phyloP scores from a whole-genome alignment of 805 yeast species.

The Danielia reshetovae region DNA sequence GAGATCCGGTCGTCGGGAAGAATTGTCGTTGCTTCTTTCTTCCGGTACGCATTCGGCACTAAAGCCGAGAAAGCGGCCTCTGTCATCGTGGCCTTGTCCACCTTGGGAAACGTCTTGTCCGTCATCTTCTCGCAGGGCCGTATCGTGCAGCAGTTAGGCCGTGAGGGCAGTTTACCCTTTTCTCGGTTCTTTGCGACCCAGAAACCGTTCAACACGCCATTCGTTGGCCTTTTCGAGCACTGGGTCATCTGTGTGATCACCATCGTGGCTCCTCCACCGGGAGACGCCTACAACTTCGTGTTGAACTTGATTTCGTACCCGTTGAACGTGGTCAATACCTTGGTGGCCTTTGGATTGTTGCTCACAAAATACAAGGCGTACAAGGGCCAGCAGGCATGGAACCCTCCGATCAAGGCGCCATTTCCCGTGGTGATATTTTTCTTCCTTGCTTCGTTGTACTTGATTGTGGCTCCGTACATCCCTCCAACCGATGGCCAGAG shows the following conservation, averaged over 20 bases:
- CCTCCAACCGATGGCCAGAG: conserved; percentile 66
- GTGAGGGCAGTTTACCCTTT: conserved; percentile 78
- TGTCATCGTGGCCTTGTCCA: conserved; percentile 76
- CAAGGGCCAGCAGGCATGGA: conserved; percentile 56
- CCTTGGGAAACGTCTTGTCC: conserved; percentile 76
- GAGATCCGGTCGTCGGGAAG: conserved; percentile 58
- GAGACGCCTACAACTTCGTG: conserved; percentile 82
- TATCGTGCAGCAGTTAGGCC: conserved; percentile 73
- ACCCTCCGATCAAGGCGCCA: conserved; percentile 67
- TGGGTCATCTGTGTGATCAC: conserved; percentile 72
- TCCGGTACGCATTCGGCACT: conserved; percentile 65
- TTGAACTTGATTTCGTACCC: conserved; percentile 80
- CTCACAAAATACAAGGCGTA: conserved; percentile 50
- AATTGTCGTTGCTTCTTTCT: conserved; percentile 72
- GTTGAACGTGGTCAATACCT: conserved; percentile 67
- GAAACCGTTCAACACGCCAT: conserved; percentile 70
- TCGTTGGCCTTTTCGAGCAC: conserved; percentile 70
- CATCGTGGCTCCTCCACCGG: conserved; percentile 73
- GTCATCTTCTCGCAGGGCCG: conserved; percentile 82
- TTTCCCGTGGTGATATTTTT: conserved; percentile 63
- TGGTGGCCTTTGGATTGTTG: conserved; percentile 60
- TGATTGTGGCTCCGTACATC: conserved; percentile 73
- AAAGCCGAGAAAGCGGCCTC: conserved; percentile 69
- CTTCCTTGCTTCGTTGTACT: conserved; percentile 58
- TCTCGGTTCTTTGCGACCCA: conserved; percentile 66